Evolutionary conservation across 352 stramenopile species (phyloP), one percentile per base, ranked within the genome.

Genomic region (Phytophthora lateralis): DNA sequence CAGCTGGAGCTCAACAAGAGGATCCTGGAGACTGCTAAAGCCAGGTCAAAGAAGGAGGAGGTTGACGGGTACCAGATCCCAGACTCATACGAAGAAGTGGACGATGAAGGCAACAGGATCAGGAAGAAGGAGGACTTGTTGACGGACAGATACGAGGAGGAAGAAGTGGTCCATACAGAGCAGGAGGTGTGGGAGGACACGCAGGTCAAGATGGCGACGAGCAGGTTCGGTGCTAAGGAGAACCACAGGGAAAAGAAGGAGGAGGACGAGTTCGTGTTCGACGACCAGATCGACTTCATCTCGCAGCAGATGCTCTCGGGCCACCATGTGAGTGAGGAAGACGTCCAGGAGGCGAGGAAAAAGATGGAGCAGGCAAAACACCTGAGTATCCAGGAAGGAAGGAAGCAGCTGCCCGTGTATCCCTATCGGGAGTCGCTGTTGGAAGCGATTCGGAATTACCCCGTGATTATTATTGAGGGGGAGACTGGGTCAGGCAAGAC

Each of bases 231-330:
- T 45, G 76, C 79, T 0, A 88, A 96, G 32, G 88, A 96, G 21
- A 64, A 56, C 26, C 44, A 45, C 21, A 50, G 42, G 4, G 76
- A 77, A 21, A 29, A 32, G 2, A 65, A 92, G 20, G 83, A 97
- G 20, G 85, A 98, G 61, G 98, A 98, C 48, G 97, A 99, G 44
- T 93, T 98, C 41, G 88, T 99, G 4, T 98, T 99, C 70, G 97
- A 99, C 58, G 97, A 99, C 74, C 84, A 98, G 66, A 99, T 99
- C 67, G 97, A 99, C 66, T 99, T 99, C 68, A 98, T 99, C 35
- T 97, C 89, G 34, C 74, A 95, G 57, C 80, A 97, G 43, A 88
- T 98, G 63, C 66, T 97, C 14, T 69, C 89, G 6, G 89, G 88
- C 1, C 82, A 94, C 52, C 85, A 95, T 58, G 78, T 95, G n/a